These are phyloP conservation scores for Aegilops longissima DNA, from an alignment of 176 grass and related monocot species.

Conservation along the genomic window DNA sequence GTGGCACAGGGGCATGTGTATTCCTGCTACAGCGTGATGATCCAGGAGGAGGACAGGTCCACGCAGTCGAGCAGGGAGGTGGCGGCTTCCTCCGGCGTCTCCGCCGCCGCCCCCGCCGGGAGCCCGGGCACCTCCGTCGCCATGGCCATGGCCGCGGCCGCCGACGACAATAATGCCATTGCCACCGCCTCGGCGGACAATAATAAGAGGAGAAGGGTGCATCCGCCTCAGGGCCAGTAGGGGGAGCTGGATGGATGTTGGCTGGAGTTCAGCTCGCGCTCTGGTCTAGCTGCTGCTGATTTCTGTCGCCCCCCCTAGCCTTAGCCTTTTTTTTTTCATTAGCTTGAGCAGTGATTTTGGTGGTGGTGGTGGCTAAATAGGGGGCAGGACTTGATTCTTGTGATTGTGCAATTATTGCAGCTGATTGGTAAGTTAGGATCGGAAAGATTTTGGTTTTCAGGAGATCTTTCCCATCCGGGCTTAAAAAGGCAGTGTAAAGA, in stretches of 20 bases:
- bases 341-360: slow-evolving; percentile 10
- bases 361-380: slow-evolving; percentile 30
- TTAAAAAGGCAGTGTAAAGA: slow-evolving; percentile 50
- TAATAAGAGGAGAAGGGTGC: slow-evolving; percentile 64
- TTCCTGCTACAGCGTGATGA: slow-evolving; percentile 89
- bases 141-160: slow-evolving; percentile 30
- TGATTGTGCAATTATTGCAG: slow-evolving; percentile 42
- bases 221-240: slow-evolving; percentile 39
- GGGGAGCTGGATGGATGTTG: slow-evolving; percentile 27
- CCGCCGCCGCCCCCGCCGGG: slow-evolving; percentile 30
- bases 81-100: slow-evolving; percentile 45
- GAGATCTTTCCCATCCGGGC: slow-evolving; percentile 46
- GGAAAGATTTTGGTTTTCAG: slow-evolving; percentile 63
- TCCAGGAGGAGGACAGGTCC: slow-evolving; percentile 50
- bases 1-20: slow-evolving; percentile 66
- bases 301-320: background rate
- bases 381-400: slow-evolving; percentile 34
- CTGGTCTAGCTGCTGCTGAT: background rate
- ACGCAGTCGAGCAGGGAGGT: slow-evolving; percentile 43
- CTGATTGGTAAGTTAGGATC: slow-evolving; percentile 47
- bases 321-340: slow-evolving; percentile 25
- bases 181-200: slow-evolving; percentile 41
- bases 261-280: slow-evolving; percentile 32
- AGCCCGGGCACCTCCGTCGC: slow-evolving; percentile 33
- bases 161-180: slow-evolving; percentile 35